phyloP scores from a whole-genome alignment of 106 monocot species.

The Dactylorhiza incarnata region DNA sequence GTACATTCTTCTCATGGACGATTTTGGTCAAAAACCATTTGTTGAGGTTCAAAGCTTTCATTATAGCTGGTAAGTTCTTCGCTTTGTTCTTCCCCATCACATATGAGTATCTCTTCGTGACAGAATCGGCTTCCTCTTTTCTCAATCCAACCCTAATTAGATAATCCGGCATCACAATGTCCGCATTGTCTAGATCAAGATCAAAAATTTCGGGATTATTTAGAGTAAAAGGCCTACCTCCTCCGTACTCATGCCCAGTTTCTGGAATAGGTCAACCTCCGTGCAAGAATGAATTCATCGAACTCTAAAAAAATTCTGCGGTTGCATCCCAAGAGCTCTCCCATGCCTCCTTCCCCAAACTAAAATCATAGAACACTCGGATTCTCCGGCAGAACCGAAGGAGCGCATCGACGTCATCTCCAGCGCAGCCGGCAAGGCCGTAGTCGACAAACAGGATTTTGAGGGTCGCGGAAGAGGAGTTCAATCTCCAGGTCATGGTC shows the following conservation, averaged over 20 bases:
- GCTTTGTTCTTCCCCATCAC: conserved; percentile 66
- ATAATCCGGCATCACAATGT: conserved; percentile 47
- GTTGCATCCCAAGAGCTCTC: conserved; percentile 40
- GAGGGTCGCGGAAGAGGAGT: conserved; percentile 33
- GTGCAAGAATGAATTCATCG: conserved; percentile 27
- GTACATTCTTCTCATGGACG: conserved; percentile 14
- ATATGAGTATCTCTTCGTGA: conserved; percentile 29
- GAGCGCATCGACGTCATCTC: conserved; percentile 43
- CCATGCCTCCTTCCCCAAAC: conserved; percentile 36
- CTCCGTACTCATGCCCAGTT: conserved; percentile 49
- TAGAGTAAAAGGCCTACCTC: conserved; percentile 39
- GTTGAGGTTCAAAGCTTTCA: conserved; percentile 47
- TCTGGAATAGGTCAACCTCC: conserved; percentile 49
- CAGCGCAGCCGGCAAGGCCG: conserved; percentile 10
- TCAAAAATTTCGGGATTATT: conserved; percentile 27
- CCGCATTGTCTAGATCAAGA: conserved; percentile 34
- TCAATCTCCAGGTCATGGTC: conserved; percentile 6
- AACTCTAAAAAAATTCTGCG: conserved; percentile 31
- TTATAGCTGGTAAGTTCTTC: conserved; percentile 36
- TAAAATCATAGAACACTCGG: conserved; percentile 52
- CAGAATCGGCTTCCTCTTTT: conserved; percentile 12
- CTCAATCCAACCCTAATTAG: conserved; percentile 30
- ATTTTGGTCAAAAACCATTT: conserved; percentile 39
- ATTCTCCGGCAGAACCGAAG: conserved; percentile 42
- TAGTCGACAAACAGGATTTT: conserved; percentile 29